These are phyloP conservation scores for Wickerhamiella cacticola DNA, from an alignment of 805 yeast species.

Conservation along the genomic window DNA sequence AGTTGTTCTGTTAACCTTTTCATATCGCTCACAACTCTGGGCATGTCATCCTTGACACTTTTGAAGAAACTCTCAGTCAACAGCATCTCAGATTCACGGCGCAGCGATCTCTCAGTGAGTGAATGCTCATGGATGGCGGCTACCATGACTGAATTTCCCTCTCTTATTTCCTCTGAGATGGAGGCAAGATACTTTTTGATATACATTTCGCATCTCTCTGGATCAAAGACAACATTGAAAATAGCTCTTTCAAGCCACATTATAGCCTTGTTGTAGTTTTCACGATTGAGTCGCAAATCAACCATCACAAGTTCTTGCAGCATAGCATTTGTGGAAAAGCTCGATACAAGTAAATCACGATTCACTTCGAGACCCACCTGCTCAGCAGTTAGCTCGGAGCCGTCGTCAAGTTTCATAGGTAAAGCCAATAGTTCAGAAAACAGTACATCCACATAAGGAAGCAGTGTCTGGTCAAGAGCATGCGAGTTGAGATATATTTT, in stretches of 20 bases:
- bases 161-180: slow-evolving; percentile 51
- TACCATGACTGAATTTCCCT: slow-evolving; percentile 50
- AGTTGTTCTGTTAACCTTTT: slow-evolving; percentile 41
- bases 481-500: slow-evolving; percentile 48
- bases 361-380: slow-evolving; percentile 63
- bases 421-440: slow-evolving; percentile 56
- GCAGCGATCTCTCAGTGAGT: slow-evolving; percentile 48
- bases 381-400: slow-evolving; percentile 50
- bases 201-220: slow-evolving; percentile 52
- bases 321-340: slow-evolving; percentile 45
- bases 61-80: slow-evolving; percentile 47
- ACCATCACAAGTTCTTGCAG: slow-evolving; percentile 58
- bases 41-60: slow-evolving; percentile 39
- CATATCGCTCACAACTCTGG: slow-evolving; percentile 37
- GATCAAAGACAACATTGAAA: slow-evolving; percentile 58
- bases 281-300: slow-evolving; percentile 46
- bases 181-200: slow-evolving; percentile 49
- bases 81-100: slow-evolving; percentile 54
- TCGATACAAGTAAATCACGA: slow-evolving; percentile 51
- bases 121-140: slow-evolving; percentile 47
- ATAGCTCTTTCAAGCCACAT: slow-evolving; percentile 63
- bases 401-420: slow-evolving; percentile 56
- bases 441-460: slow-evolving; percentile 53
- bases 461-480: slow-evolving; percentile 37
- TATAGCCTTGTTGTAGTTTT: slow-evolving; percentile 55